These are phyloP conservation scores for Monosporascus sp. DNA, from an alignment of 2,329 filamentous ascomycete species.

Conservation along the genomic window DNA sequence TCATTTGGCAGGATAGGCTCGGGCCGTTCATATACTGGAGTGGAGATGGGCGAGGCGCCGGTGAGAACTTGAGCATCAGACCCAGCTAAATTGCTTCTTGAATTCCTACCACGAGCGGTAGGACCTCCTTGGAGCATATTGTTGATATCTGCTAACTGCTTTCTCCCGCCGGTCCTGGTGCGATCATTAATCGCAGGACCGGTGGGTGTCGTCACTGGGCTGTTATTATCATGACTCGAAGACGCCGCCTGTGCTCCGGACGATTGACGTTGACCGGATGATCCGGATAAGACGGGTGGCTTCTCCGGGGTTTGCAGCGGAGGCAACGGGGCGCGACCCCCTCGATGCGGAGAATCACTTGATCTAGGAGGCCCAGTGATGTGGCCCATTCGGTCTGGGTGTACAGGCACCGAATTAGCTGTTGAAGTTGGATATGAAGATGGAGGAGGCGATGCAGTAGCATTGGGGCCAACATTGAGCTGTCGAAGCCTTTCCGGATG, in stretches of 20 bases:
- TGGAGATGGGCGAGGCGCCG: slow-evolving; percentile 46
- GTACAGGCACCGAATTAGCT: slow-evolving; percentile 23
- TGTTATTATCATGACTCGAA: slow-evolving; percentile 19
- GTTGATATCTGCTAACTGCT: slow-evolving; percentile 57
- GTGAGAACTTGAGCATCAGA: slow-evolving; percentile 54
- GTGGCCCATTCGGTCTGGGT: slow-evolving; percentile 39
- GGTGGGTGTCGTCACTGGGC: slow-evolving; percentile 25
- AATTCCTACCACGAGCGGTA: slow-evolving; percentile 30
- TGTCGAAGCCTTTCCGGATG: slow-evolving; percentile 28
- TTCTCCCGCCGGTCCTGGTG: slow-evolving; percentile 36
- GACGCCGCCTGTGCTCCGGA: slow-evolving; percentile 13
- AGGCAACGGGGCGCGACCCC: slow-evolving; percentile 21
- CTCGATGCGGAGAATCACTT: slow-evolving; percentile 18
- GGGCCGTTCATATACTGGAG: slow-evolving; percentile 43
- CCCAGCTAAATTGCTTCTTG: slow-evolving; percentile 40
- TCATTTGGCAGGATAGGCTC: slow-evolving; percentile 36
- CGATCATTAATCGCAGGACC: slow-evolving; percentile 29
- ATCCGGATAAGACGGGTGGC: slow-evolving; percentile 21
- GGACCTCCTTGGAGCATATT: slow-evolving; percentile 46
- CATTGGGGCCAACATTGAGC: slow-evolving; percentile 13
- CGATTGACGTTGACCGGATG: slow-evolving; percentile 20
- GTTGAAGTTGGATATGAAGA: slow-evolving; percentile 16
- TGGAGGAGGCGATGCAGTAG: slow-evolving; percentile 15
- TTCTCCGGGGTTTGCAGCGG: slow-evolving; percentile 28
- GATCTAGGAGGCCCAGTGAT: slow-evolving; percentile 23